Evolutionary conservation across 192 early-diverging fungal species (phyloP).

Genomic region (Linnemannia hyalina): DNA sequence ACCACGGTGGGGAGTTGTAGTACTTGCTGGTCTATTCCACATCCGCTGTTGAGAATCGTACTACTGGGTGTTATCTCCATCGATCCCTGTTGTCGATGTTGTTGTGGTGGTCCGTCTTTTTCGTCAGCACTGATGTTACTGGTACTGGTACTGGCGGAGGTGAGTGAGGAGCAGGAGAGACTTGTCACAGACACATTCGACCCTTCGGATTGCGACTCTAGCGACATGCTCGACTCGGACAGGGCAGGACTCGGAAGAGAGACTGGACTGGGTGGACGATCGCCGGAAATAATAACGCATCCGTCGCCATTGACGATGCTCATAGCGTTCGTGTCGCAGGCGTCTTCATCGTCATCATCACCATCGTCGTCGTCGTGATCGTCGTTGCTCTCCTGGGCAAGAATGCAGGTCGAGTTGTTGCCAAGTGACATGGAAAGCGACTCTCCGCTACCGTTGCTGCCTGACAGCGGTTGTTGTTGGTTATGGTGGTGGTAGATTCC

Average conservation of each 20-base stretch:
- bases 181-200: conserved; percentile 6
- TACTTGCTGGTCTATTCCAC: neutral
- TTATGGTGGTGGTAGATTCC: neutral
- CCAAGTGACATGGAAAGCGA: neutral
- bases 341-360: neutral
- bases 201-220: neutral
- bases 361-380: neutral
- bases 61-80: neutral
- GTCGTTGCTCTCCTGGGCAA: neutral
- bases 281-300: neutral
- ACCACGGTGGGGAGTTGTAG: neutral
- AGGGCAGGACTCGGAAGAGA: neutral
- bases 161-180: conserved; percentile 3
- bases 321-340: neutral
- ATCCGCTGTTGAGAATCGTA: neutral
- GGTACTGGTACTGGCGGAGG: too few species aligned
- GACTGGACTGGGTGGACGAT: neutral
- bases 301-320: neutral
- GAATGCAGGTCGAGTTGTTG: conserved; percentile 6
- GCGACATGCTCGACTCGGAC: conserved; percentile 1
- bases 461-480: too few species aligned
- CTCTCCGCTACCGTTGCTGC: neutral
- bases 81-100: neutral
- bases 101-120: neutral
- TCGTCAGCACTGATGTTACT: neutral